Percentiles rank a stretch among this genome's conserved stretches.
These are phyloP conservation scores for Citrus hindsii DNA, from an alignment of 345 rosid species.

Conservation along the genomic window DNA sequence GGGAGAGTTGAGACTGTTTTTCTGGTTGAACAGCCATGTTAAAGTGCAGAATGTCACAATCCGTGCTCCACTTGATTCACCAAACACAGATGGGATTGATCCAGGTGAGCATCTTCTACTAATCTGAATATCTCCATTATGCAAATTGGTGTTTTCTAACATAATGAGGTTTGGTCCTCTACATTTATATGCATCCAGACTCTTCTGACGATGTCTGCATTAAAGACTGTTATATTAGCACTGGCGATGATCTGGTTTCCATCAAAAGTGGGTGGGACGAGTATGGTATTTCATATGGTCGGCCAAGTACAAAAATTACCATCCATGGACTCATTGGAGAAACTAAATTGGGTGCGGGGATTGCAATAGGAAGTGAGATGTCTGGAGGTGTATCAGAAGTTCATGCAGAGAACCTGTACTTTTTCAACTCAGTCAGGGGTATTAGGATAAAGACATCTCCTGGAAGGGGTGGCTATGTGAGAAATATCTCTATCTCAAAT, in stretches of 20 bases:
- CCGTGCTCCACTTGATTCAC: slow-evolving; percentile 91
- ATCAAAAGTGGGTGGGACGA: slow-evolving; percentile 99
- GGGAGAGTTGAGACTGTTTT: slow-evolving; percentile 40
- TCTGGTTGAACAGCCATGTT: slow-evolving; percentile 73
- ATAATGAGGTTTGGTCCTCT: neutral
- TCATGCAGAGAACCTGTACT: slow-evolving; percentile 50
- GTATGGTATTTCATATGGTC: slow-evolving; percentile 75
- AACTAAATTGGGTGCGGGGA: slow-evolving; percentile 68
- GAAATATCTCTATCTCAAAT: slow-evolving; percentile 64
- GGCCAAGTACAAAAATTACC: slow-evolving; percentile 73
- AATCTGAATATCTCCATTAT: neutral
- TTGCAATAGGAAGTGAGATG: slow-evolving; percentile 96
- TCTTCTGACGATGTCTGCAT: slow-evolving; percentile 88
- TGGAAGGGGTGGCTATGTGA: slow-evolving; percentile 91
- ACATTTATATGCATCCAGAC: slow-evolving; percentile 44
- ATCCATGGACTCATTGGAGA: slow-evolving; percentile 69
- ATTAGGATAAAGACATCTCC: slow-evolving; percentile 85
- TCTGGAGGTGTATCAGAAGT: slow-evolving; percentile 94
- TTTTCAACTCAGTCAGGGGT: slow-evolving; percentile 62
- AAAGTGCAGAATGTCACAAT: slow-evolving; percentile 79
- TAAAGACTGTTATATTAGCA: slow-evolving; percentile 82
- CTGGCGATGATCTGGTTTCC: slow-evolving; percentile 87
- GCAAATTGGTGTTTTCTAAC: neutral
- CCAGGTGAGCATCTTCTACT: slow-evolving; percentile 58
- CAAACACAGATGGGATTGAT: slow-evolving; percentile 95